Evolutionary conservation across 2,329 filamentous ascomycete species (phyloP).

Genomic region (Tolypocladium sp.): DNA sequence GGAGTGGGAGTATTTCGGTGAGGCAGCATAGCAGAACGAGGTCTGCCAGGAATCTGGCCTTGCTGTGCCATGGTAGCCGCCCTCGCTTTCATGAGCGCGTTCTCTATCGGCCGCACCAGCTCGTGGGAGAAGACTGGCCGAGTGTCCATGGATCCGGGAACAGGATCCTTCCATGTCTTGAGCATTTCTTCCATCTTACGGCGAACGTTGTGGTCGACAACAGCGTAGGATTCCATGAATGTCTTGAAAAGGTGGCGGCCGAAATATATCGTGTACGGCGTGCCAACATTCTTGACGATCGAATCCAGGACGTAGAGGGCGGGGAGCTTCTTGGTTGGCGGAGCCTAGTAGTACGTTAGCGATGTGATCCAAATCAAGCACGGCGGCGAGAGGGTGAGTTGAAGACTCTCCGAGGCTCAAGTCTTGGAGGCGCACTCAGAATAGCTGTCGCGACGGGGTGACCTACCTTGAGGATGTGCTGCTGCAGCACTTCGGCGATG

Average conservation of each 20-base stretch:
- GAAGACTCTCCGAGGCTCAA: not conserved
- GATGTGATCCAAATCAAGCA: slow-evolving; percentile 3
- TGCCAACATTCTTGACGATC: slow-evolving; percentile 97
- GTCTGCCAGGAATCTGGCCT: slow-evolving; percentile 34
- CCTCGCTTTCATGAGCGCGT: slow-evolving; percentile 76
- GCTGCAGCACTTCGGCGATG: slow-evolving; percentile 82
- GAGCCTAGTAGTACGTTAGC: slow-evolving; percentile 54
- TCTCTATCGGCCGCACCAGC: slow-evolving; percentile 84
- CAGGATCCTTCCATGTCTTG: slow-evolving; percentile 95
- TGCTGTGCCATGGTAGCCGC: slow-evolving; percentile 49
- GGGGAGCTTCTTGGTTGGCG: slow-evolving; percentile 81
- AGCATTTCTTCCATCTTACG: slow-evolving; percentile 95
- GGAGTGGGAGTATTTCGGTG: slow-evolving; percentile 70
- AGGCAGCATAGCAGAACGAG: slow-evolving; percentile 41
- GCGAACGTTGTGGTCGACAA: slow-evolving; percentile 74
- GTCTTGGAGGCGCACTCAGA: not conserved
- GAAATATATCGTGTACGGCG: slow-evolving; percentile 92
- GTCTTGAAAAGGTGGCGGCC: slow-evolving; percentile 85
- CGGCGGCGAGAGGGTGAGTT: not conserved
- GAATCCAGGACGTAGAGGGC: slow-evolving; percentile 98
- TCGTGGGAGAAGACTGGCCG: slow-evolving; percentile 85
- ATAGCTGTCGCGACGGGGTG: not conserved
- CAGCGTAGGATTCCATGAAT: slow-evolving; percentile 92
- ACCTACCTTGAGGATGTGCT: slow-evolving; percentile 91
- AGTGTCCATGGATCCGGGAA: slow-evolving; percentile 87